Evolutionary conservation across 331 rosid species (phyloP).

Genomic region (Dryas integrifolia): DNA sequence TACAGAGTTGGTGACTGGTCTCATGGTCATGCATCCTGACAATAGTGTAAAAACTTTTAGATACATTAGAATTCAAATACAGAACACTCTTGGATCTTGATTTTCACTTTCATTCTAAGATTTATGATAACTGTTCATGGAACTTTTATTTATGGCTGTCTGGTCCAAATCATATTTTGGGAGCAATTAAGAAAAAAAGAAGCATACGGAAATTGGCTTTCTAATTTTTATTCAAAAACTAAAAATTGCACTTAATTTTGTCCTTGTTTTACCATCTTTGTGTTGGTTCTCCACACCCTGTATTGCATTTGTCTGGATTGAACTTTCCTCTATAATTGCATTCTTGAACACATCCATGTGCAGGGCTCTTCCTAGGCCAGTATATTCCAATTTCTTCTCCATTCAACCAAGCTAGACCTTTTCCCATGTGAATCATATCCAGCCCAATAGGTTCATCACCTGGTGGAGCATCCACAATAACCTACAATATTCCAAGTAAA

Average conservation of each 20-base stretch:
- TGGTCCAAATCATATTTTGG: background rate
- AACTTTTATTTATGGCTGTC: background rate
- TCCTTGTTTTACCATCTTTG: slow-evolving; percentile 67
- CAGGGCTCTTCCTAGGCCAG: slow-evolving; percentile 72
- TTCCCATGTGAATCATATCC: slow-evolving; percentile 93
- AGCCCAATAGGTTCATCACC: slow-evolving; percentile 85
- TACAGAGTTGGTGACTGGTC: background rate
- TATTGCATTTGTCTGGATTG: slow-evolving; percentile 74
- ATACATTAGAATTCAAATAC: background rate
- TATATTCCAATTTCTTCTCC: slow-evolving; percentile 99
- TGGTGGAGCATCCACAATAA: slow-evolving; percentile 63
- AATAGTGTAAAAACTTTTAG: background rate
- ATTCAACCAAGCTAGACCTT: slow-evolving; percentile 96
- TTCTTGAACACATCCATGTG: slow-evolving; percentile 60
- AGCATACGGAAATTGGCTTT: background rate
- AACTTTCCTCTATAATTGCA: slow-evolving; percentile 89
- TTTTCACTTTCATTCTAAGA: background rate
- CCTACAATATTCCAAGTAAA: slow-evolving; percentile 39
- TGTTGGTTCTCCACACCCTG: slow-evolving; percentile 91
- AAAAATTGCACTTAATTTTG: background rate
- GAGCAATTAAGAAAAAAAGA: background rate
- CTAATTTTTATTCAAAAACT: background rate
- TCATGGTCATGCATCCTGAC: background rate
- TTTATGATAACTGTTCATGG: background rate
- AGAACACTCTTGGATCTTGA: background rate